Evolutionary conservation across 768 basidiomycete species (phyloP), one percentile per base, ranked within the genome.

Genomic region (Harrya chromipes): DNA sequence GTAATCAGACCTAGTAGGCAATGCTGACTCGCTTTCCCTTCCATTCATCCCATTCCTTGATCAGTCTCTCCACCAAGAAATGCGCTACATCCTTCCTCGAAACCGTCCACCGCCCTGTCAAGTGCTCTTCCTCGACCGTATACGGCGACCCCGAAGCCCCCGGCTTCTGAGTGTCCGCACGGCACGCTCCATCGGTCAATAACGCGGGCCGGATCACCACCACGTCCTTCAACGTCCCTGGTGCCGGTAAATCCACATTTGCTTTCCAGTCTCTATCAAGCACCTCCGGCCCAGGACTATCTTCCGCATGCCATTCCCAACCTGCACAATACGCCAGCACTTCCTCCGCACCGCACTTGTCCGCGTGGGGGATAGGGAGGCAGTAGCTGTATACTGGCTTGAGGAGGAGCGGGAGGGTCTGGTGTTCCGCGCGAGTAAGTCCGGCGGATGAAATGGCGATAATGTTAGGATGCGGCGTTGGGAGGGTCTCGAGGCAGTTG

Each of bases 31-130:
- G 59, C 60, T 80, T 81, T 19, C 78, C 76, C 52, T 72, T 65
- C 70, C 72, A 83, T 44, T 79, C 69, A 7, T 72, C 60, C 85
- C 85, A 84, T 17, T 73, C 60, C 43, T 68, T 66, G 19, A 72
- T 36, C 17, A 75, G 56, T 0, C 65, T 71, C 41, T 84, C 76
- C 4, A 73, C 77, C 13, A 87, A 58, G 63, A 86, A 86, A 68
- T 86, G 82, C 1, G 79, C 81, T 2, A 83, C 81, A 59, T 87
- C 85, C 56, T 70, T 72, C 58, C 84, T 73, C 33, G 83, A 82
- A 4, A 87, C 60, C n/a, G 75, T 76, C 59, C 74, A 86, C 4
- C 69, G 70, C 12, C 62, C 50, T 4, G 29, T 6, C 11, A 79
- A 11, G n/a, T 80, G 73, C 16, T 61, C 68, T 27, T 73, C 77